Evolutionary conservation across 2,329 filamentous ascomycete species (phyloP), one percentile per base, ranked within the genome.

Genomic region (Ophiostoma sp.): DNA sequence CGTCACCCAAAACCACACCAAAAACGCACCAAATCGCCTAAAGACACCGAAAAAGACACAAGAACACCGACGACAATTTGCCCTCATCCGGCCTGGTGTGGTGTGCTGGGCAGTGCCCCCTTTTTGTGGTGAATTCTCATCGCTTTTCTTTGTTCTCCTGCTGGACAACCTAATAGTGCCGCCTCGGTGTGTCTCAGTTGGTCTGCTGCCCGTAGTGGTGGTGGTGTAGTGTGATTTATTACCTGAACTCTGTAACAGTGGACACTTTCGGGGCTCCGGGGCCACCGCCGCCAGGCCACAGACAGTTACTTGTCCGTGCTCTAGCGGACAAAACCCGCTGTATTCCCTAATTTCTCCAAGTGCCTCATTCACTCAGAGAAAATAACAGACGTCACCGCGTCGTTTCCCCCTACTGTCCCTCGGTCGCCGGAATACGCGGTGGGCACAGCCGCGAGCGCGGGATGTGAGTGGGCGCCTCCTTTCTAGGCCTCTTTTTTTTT

Each of bases 91-190:
- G 61, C 36, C 39, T 45, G 36, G 61, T 45, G 36, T 19, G 22
- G 11, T 22, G 19, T 39, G 39, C 61, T 66, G 61, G 59, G 19
- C 59, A 15, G 1, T n/a, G 17, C 19, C 19, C 31, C 8, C 19
- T 64, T 22, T 22, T 42, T 25, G 11, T 22, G 25, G 42, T 48
- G 42, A 48, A 19, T 17, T 17, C 12, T 48, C 42, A 15, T 17
- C 22, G 9, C 17, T 28, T 36, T 55, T 69, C 66, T 69, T 69
- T 69, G 66, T 69, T 69, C 66, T 69, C 39, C 17, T 33, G 45
- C 12, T 33, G 55, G 22, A 31, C 50, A 4, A 28, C 3, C 19
- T 25, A 8, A 68, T 66, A 28, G 42, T 68, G 64, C 42, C 42
- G 1, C 50, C 28, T 31, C 9, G 28, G 28, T n/a, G 28, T 48